Conservation (phyloP, 140 eudicot genomes). For the Flaveria floridana region DNA sequence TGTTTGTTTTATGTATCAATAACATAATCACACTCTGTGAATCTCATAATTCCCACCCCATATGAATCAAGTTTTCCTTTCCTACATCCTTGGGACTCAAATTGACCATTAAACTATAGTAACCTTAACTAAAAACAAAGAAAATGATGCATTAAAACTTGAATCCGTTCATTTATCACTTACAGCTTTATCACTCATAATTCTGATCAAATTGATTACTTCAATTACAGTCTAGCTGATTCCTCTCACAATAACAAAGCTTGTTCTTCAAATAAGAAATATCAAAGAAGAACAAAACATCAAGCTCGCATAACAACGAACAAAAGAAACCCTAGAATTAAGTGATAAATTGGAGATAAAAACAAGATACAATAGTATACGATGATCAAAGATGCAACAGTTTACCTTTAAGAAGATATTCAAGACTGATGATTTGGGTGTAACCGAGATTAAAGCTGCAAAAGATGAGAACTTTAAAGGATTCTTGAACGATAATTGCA, state of each 20-base stretch:
- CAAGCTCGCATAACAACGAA: background rate
- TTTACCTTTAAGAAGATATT: constrained; percentile 3
- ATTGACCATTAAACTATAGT: background rate
- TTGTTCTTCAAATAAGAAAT: background rate
- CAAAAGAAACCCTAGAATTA: background rate
- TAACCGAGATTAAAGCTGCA: background rate
- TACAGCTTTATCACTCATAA: background rate
- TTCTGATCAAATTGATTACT: background rate
- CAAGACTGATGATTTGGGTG: too few species aligned
- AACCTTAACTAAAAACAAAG: background rate
- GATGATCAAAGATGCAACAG: constrained; percentile 8
- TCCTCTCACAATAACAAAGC: too few species aligned
- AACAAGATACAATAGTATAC: background rate
- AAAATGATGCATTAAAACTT: background rate
- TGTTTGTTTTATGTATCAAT: background rate
- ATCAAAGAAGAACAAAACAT: background rate
- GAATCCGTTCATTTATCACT: too few species aligned
- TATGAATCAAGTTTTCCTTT: background rate
- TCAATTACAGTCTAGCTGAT: too few species aligned
- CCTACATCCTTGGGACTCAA: background rate
- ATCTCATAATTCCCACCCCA: background rate
- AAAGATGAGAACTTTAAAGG: background rate
- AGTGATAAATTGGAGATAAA: background rate
- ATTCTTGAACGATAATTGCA: background rate
- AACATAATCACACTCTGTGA: background rate